A percentile compares a stretch with the other conserved stretches of the same genome.
Evolutionary conservation across 2,329 filamentous ascomycete species (phyloP).

Genomic region (Hypoxylon sp.): DNA sequence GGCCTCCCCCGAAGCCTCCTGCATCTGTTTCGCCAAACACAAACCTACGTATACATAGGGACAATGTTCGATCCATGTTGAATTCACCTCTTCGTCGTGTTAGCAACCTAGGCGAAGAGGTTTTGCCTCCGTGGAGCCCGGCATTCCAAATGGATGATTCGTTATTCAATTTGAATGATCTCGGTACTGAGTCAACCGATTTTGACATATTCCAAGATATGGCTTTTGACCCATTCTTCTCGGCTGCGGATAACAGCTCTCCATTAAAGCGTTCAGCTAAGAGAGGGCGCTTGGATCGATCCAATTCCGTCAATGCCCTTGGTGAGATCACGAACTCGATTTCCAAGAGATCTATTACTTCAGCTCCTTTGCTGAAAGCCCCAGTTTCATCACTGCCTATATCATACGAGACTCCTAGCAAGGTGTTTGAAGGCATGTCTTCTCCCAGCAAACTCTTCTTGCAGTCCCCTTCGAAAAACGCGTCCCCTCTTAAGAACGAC

Average conservation of each 20-base stretch:
- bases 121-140: slow-evolving; percentile 72
- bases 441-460: slow-evolving; percentile 69
- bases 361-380: slow-evolving; percentile 66
- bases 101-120: slow-evolving; percentile 65
- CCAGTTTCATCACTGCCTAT: slow-evolving; percentile 59
- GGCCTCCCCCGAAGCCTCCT: slow-evolving; percentile 69
- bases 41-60: slow-evolving; percentile 88
- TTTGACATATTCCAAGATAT: slow-evolving; percentile 75
- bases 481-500: slow-evolving; percentile 60
- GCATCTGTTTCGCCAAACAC: slow-evolving; percentile 94
- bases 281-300: slow-evolving; percentile 74
- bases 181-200: slow-evolving; percentile 64
- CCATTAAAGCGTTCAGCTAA: slow-evolving; percentile 75
- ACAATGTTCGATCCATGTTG: slow-evolving; percentile 81
- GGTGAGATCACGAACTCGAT: slow-evolving; percentile 71
- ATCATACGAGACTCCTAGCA: slow-evolving; percentile 70
- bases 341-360: slow-evolving; percentile 66
- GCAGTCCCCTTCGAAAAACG: slow-evolving; percentile 58
- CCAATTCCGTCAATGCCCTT: slow-evolving; percentile 73
- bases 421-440: slow-evolving; percentile 67
- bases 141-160: slow-evolving; percentile 75
- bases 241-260: slow-evolving; percentile 70
- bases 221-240: slow-evolving; percentile 59
- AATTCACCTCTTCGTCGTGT: slow-evolving; percentile 73
- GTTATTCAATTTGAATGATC: slow-evolving; percentile 66